Conservation (phyloP, 768 basidiomycete genomes). For the Termitomyces bulborhizus region DNA sequence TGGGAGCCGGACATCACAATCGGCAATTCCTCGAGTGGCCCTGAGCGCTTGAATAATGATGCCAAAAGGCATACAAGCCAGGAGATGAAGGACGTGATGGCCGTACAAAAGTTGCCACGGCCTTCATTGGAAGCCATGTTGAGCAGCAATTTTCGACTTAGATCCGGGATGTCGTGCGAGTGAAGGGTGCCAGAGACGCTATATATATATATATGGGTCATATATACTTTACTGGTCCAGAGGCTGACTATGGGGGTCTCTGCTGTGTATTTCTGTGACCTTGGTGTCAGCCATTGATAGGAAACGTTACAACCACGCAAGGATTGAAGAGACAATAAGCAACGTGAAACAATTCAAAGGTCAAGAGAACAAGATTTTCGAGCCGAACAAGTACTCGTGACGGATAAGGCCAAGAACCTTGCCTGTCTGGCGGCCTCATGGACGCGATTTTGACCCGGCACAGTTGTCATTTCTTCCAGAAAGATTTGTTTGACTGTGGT, state of each 20-base stretch:
- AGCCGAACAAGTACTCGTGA: conserved; percentile 1
- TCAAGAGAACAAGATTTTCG: neutral
- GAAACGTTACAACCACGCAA: neutral
- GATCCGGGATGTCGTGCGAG: conserved; percentile 1
- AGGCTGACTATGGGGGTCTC: conserved; percentile 1
- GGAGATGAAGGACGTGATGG: conserved; percentile 9
- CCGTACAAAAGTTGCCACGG: neutral
- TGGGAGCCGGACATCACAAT: conserved; percentile 6
- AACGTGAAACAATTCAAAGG: neutral
- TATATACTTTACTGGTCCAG: neutral
- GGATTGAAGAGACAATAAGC: neutral
- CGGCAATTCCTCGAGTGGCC: conserved; percentile 7
- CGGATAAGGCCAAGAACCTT: neutral
- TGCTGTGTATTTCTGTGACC: no score
- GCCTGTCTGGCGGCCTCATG: neutral
- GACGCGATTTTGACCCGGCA: neutral
- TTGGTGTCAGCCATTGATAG: neutral
- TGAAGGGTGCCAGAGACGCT: neutral
- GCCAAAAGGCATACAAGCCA: conserved; percentile 5
- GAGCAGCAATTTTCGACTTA: neutral
- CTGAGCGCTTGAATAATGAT: neutral
- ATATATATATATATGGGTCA: neutral
- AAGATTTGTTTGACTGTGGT: neutral
- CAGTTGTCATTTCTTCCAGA: neutral
- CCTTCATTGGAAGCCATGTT: conserved; percentile 5